A percentile compares a stretch with the other conserved stretches of the same genome.
phyloP scores from a whole-genome alignment of 805 yeast species.

The Candida tallmaniae region DNA sequence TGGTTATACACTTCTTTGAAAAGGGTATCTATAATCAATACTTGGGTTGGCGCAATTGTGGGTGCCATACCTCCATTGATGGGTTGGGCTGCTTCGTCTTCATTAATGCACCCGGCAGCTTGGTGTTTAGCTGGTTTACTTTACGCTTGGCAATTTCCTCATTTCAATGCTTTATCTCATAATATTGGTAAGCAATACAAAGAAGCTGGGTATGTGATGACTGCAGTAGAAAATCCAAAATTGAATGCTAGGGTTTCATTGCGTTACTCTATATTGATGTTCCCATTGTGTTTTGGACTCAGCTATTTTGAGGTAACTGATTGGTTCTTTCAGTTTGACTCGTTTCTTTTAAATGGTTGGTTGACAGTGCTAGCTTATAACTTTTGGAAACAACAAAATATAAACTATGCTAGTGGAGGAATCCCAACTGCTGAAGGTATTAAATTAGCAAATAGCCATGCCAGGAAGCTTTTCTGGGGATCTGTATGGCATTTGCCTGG shows the following conservation, averaged over 20 bases:
- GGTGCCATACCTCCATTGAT: conserved; percentile 98
- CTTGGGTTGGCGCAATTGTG: conserved; percentile 99
- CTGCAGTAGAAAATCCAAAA: conserved; percentile 88
- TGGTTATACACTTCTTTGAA: conserved; percentile 92
- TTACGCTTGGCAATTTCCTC: conserved; percentile 99
- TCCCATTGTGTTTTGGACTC: conserved; percentile 85
- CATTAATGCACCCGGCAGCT: conserved; percentile 81
- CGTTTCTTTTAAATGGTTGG: conserved; percentile 82
- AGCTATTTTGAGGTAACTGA: conserved; percentile 80
- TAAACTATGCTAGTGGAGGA: conserved; percentile 43
- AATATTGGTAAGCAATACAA: conserved; percentile 84
- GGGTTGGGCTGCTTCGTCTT: conserved; percentile 95
- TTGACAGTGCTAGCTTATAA: conserved; percentile 69
- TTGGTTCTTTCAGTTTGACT: conserved; percentile 73
- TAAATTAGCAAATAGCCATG: conserved; percentile 59
- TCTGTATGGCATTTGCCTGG: conserved; percentile 93
- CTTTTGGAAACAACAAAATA: conserved; percentile 81
- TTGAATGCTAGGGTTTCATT: conserved; percentile 91
- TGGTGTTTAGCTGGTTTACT: conserved; percentile 89
- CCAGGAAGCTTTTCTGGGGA: conserved; percentile 87
- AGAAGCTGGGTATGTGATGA: conserved; percentile 95
- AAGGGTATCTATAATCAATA: conserved; percentile 77
- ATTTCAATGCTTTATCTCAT: conserved; percentile 88
- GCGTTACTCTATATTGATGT: conserved; percentile 86
- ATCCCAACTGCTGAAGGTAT: conserved; percentile 54